Evolutionary conservation across 768 basidiomycete genomes (phyloP).

Genomic region (Lentinula aciculospora): DNA sequence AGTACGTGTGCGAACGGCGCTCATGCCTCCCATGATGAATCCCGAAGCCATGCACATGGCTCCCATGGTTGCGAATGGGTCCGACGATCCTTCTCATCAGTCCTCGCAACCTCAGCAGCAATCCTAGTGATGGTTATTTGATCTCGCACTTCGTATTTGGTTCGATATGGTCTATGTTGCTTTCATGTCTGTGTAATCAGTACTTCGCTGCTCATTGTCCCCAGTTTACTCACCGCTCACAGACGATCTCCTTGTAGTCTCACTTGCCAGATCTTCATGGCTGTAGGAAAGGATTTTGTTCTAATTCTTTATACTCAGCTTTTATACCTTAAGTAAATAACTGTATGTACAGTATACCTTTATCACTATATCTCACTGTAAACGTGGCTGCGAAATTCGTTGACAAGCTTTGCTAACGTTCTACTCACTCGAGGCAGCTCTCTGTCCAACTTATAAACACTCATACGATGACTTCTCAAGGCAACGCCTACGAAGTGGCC

Average conservation of each 20-base stretch:
- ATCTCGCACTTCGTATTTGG: not conserved
- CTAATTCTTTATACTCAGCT: not conserved
- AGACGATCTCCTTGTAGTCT: too few relatives aligned
- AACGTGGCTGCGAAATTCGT: not conserved
- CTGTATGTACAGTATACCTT: not conserved
- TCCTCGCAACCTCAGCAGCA: not conserved
- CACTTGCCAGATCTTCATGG: too few relatives aligned
- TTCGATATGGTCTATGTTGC: not conserved
- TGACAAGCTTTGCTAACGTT: not conserved
- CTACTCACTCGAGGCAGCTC: too few relatives aligned
- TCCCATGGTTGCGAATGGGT: not conserved
- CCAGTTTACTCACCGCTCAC: not conserved
- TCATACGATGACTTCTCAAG: constrained; percentile 34
- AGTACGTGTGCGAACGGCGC: constrained; percentile 65
- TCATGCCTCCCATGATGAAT: constrained; percentile 42
- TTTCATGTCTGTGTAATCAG: not conserved
- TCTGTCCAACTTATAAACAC: not conserved
- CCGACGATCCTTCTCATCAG: not conserved
- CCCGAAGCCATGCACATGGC: constrained; percentile 13
- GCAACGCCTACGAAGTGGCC: constrained; percentile 71
- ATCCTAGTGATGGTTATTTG: not conserved
- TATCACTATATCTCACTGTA: not conserved
- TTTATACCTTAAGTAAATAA: not conserved
- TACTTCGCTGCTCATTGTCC: not conserved
- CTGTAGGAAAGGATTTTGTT: too few relatives aligned